Evolutionary conservation across 345 rosid genomes (phyloP), one percentile per base, ranked within the genome.

Genomic region (Erodium maritimum): DNA sequence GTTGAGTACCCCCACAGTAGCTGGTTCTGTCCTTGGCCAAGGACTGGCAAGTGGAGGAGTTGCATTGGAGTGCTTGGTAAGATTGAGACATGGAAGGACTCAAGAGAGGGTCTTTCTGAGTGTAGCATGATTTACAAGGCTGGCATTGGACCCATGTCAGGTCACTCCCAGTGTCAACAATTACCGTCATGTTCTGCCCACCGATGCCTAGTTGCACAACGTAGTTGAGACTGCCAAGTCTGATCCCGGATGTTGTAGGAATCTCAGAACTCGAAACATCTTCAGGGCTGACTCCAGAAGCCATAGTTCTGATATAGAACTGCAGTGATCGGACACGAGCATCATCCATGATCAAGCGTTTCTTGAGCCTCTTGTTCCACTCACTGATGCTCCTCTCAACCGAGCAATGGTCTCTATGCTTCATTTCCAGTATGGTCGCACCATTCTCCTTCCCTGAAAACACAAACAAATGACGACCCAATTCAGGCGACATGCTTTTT

Each of bases 61-160:
- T 84, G 65, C 96, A 88, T 19, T 59, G 57, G n/a, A 86, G 61
- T 2, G 73, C 61, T 42, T 67, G 64, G 80, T 73, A 91, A 29
- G 95, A 77, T 54, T 82, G 60, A 5, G 98, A 88, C 37, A 54
- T 17, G 16, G 87, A 75, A 55, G 98, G 87, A 57, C 80, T 73
- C 61, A 82, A 88, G 42, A 88, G 50, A 62, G 98, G 87, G 55
- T 79, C 96, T 55, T 76, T 66, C 63, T 91, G 98, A 65, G 61
- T 72, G 69, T 86, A 82, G 70, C 98, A 91, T 4, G 61, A 65
- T 42, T 48, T 78, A 68, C 98, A 91, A 21, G 98, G 96, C 46
- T 75, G 85, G 71, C 98, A 91, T 59, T 88, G 98, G 50, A 91
- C 84, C 98, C 98, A 91, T 2, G 91, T 88, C 70, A 91, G 74